A percentile compares a stretch with the other conserved stretches of the same genome.
Conservation (phyloP, 2,329 filamentous ascomycete genomes). For the Cladosporium sp. region DNA sequence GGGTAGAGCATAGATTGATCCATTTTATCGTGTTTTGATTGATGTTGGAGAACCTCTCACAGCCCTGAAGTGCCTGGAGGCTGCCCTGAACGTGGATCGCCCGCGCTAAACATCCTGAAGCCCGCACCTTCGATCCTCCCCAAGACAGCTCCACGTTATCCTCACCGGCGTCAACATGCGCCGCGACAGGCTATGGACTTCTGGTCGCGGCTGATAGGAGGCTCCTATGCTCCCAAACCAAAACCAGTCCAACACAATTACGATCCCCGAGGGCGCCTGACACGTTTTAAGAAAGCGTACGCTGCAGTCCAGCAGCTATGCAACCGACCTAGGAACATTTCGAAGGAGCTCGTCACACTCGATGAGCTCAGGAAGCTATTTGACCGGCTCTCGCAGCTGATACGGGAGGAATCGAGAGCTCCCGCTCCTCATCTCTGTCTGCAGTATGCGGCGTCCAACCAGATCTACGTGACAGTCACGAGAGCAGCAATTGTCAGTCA, state of each 20-base stretch:
- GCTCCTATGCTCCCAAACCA: conserved; percentile 48
- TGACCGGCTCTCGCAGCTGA: conserved; percentile 59
- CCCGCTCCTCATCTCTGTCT: conserved; percentile 90
- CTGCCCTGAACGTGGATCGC: background rate
- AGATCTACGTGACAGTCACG: conserved; percentile 84
- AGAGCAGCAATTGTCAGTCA: conserved; percentile 83
- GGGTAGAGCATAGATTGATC: no score
- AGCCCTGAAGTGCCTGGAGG: background rate
- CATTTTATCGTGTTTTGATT: no score
- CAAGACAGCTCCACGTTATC: background rate
- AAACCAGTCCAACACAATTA: conserved; percentile 40
- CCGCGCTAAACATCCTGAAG: conserved; percentile 2
- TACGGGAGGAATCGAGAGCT: conserved; percentile 83
- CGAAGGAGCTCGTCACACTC: conserved; percentile 49
- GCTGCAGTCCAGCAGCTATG: conserved; percentile 60
- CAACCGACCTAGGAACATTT: conserved; percentile 51
- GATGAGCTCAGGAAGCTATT: conserved; percentile 50
- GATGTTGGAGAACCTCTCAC: no score
- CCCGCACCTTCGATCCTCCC: background rate
- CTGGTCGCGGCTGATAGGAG: conserved; percentile 60
- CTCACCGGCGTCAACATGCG: conserved; percentile 12
- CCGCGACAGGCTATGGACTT: conserved; percentile 26
- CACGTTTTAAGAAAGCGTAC: conserved; percentile 58
- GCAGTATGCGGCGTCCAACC: conserved; percentile 75
- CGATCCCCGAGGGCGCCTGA: conserved; percentile 57